Evolutionary conservation across 1,284 basidiomycete genomes (phyloP).

Genomic region (Ustilago sp.): DNA sequence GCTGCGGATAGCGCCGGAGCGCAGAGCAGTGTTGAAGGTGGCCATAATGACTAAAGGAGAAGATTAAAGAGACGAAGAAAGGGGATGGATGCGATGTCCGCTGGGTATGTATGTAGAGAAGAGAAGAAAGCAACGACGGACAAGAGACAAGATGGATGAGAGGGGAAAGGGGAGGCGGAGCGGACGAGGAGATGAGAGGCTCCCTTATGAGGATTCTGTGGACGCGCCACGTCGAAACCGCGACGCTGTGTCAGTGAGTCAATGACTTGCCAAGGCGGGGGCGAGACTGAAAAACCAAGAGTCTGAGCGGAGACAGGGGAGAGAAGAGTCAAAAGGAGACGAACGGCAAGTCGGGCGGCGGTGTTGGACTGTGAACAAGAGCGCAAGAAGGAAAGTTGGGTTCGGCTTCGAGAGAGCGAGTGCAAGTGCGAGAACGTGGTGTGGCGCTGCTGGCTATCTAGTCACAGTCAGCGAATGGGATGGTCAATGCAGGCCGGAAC

Average conservation of each 20-base stretch:
- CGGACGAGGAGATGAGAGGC: background rate
- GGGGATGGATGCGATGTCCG: slow-evolving; percentile 10
- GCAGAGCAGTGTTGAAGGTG: slow-evolving; percentile 49
- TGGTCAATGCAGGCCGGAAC: background rate
- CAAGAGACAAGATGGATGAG: background rate
- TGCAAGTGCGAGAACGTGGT: background rate
- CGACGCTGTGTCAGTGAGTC: slow-evolving; percentile 11
- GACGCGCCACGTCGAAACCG: slow-evolving; percentile 24
- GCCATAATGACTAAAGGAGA: slow-evolving; percentile 28
- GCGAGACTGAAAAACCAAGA: background rate
- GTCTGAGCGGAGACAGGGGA: background rate
- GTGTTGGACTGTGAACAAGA: background rate
- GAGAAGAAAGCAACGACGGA: slow-evolving; percentile 16
- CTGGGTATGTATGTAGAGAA: slow-evolving; percentile 18
- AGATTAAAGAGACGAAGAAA: slow-evolving; percentile 8
- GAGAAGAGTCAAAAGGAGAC: slow-evolving; percentile 3
- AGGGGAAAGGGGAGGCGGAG: background rate
- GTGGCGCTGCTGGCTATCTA: slow-evolving; percentile 6
- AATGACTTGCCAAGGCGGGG: background rate
- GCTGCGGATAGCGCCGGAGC: slow-evolving; percentile 51
- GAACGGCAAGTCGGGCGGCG: background rate
- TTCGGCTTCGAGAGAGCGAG: too few species aligned
- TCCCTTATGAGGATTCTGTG: slow-evolving; percentile 27
- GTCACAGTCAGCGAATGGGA: slow-evolving; percentile 14
- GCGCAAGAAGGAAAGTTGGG: background rate